Conservation (phyloP, 169 alveolate genomes). For the Plasmodium coatneyi region DNA sequence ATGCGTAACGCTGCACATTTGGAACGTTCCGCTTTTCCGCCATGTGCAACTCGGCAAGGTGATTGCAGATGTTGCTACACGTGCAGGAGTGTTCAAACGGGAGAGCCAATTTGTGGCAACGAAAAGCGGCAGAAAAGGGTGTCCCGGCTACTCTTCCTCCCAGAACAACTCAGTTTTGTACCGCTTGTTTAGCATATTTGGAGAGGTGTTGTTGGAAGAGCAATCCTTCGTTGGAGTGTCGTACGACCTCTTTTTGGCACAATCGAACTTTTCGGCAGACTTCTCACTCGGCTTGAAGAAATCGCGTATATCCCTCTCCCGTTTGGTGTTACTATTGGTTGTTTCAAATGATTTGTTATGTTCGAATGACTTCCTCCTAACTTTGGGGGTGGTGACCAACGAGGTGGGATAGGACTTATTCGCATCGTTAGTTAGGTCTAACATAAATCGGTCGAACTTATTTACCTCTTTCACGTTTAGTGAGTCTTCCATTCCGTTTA, state of each 20-base stretch:
- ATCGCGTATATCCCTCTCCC: slow-evolving; percentile 48
- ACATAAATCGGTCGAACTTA: slow-evolving; percentile 56
- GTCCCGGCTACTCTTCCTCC: background rate
- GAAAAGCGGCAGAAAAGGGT: too few species aligned
- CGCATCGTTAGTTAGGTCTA: slow-evolving; percentile 49
- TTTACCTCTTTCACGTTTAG: slow-evolving; percentile 66
- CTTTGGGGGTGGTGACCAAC: slow-evolving; percentile 40
- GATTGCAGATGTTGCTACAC: background rate
- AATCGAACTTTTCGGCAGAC: slow-evolving; percentile 25
- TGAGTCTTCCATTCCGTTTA: slow-evolving; percentile 79
- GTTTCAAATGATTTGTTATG: background rate
- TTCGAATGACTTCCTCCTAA: slow-evolving; percentile 42
- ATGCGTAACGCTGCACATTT: background rate
- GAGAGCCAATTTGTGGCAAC: background rate
- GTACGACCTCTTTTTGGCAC: slow-evolving; percentile 16
- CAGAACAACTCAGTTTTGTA: slow-evolving; percentile 13
- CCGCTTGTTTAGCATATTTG: slow-evolving; percentile 5
- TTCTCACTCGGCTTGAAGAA: slow-evolving; percentile 16
- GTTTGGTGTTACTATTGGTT: background rate
- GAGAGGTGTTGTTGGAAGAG: background rate
- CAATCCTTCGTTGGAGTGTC: slow-evolving; percentile 14
- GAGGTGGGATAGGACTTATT: slow-evolving; percentile 72
- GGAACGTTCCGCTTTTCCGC: background rate
- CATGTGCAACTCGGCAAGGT: background rate
- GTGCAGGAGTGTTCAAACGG: background rate